A percentile compares a stretch with the other conserved stretches of the same genome.
Conservation (phyloP, 192 early-diverging fungal genomes). For the Backusella mclennaniae region DNA sequence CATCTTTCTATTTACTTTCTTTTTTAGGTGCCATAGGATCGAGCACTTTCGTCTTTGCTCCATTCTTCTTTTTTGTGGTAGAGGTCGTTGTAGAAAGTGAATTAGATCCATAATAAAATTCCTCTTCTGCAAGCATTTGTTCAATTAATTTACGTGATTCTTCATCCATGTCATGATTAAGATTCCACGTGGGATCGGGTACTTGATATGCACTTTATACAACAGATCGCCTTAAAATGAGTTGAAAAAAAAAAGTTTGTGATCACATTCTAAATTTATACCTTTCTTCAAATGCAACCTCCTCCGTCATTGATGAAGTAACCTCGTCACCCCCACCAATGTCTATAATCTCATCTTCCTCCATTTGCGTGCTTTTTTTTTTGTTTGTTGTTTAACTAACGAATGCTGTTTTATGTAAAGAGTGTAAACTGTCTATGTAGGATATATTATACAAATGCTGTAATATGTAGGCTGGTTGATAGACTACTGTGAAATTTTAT, state of each 20-base stretch:
- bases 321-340: conserved; percentile 20
- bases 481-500: no score
- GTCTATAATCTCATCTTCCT: conserved; percentile 24
- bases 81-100: conserved; percentile 14
- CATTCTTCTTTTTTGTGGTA: conserved; percentile 11
- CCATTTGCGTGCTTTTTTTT: conserved; percentile 11
- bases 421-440: background rate
- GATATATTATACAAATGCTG: background rate
- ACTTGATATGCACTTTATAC: conserved; percentile 10
- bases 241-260: background rate
- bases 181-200: background rate
- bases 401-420: background rate
- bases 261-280: conserved; percentile 6
- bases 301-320: background rate
- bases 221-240: background rate
- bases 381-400: background rate
- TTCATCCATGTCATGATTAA: conserved; percentile 46
- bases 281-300: background rate
- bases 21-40: background rate
- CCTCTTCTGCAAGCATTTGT: conserved; percentile 63
- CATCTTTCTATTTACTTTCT: background rate
- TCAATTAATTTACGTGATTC: conserved; percentile 55
- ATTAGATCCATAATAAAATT: conserved; percentile 51
- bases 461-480: background rate
- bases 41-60: background rate